phyloP scores from a whole-genome alignment of 106 monocot genomes.

The Phalaenopsis equestris region DNA sequence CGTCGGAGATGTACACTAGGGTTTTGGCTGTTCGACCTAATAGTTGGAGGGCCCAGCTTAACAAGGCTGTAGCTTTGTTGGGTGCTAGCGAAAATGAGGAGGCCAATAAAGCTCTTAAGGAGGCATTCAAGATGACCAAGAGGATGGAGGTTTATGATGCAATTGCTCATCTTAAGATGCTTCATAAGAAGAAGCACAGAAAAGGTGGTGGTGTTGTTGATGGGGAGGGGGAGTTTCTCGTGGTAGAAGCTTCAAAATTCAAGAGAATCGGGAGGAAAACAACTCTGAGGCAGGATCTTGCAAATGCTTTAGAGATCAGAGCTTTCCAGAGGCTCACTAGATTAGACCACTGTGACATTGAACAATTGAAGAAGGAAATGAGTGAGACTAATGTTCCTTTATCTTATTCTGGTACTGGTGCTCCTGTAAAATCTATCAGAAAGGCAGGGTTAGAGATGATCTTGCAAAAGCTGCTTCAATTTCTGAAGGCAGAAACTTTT shows the following conservation, averaged over 20 bases:
- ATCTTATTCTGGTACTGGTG: slow-evolving; percentile 74
- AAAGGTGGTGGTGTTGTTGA: slow-evolving; percentile 18
- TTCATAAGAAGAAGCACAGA: slow-evolving; percentile 60
- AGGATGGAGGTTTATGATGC: slow-evolving; percentile 96
- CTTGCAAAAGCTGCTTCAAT: slow-evolving; percentile 60
- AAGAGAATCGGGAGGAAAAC: slow-evolving; percentile 75
- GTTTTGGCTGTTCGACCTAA: slow-evolving; percentile 65
- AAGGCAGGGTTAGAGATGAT: slow-evolving; percentile 91
- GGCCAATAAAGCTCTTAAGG: slow-evolving; percentile 77
- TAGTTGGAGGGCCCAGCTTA: slow-evolving; percentile 89
- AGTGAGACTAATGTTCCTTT: slow-evolving; percentile 72
- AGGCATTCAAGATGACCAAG: slow-evolving; percentile 95
- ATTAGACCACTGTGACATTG: slow-evolving; percentile 60
- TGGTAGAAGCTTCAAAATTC: slow-evolving; percentile 81
- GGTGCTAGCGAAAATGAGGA: slow-evolving; percentile 85
- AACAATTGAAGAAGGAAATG: slow-evolving; percentile 74
- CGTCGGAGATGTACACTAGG: slow-evolving; percentile 91
- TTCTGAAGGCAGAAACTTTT: slow-evolving; percentile 81
- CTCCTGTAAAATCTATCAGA: slow-evolving; percentile 79
- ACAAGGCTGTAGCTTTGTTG: slow-evolving; percentile 76
- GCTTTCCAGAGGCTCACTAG: slow-evolving; percentile 75
- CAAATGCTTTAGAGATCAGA: slow-evolving; percentile 84
- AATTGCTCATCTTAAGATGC: slow-evolving; percentile 72
- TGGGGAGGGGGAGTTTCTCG: slow-evolving; percentile 33
- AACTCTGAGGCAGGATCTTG: slow-evolving; percentile 68